A percentile compares a stretch with the other conserved stretches of the same genome.
Conservation (phyloP, 139 green algal species). For the Picochlorum sp. region DNA sequence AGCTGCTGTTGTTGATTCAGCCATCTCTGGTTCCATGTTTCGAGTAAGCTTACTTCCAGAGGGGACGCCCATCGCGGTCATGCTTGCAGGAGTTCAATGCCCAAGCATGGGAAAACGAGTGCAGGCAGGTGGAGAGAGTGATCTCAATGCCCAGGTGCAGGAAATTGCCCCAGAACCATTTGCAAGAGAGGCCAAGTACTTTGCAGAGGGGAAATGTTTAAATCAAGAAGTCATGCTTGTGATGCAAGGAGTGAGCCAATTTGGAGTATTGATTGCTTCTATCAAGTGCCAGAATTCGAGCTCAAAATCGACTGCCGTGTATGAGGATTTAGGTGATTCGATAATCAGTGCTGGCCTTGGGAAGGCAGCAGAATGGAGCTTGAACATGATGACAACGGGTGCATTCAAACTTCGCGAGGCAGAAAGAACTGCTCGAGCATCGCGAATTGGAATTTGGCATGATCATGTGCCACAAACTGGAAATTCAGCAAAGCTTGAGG, state of each 20-base stretch:
- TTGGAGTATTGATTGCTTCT: slow-evolving; percentile 21
- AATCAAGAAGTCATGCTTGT: slow-evolving; percentile 45
- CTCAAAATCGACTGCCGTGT: neutral
- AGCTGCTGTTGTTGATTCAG: slow-evolving; percentile 71
- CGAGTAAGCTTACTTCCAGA: slow-evolving; percentile 62
- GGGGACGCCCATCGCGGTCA: slow-evolving; percentile 48
- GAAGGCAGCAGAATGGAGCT: slow-evolving; percentile 69
- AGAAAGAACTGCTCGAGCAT: slow-evolving; percentile 72
- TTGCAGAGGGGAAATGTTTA: slow-evolving; percentile 64
- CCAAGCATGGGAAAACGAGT: slow-evolving; percentile 59
- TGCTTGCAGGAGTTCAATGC: slow-evolving; percentile 63
- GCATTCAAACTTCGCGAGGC: slow-evolving; percentile 58
- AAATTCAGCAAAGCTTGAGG: slow-evolving; percentile 55
- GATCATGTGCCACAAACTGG: slow-evolving; percentile 58
- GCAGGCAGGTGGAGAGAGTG: neutral
- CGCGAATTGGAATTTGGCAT: slow-evolving; percentile 60
- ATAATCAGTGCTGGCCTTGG: slow-evolving; percentile 49
- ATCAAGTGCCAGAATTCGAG: slow-evolving; percentile 6
- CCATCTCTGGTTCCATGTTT: slow-evolving; percentile 64
- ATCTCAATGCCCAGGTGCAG: neutral
- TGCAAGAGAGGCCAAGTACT: slow-evolving; percentile 72
- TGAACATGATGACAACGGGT: slow-evolving; percentile 59
- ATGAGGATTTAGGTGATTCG: slow-evolving; percentile 48
- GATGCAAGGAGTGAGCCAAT: slow-evolving; percentile 20
- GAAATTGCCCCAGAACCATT: slow-evolving; percentile 54